Evolutionary conservation across 495 filamentous ascomycete genomes (phyloP).

Genomic region (Collariella sp.): DNA sequence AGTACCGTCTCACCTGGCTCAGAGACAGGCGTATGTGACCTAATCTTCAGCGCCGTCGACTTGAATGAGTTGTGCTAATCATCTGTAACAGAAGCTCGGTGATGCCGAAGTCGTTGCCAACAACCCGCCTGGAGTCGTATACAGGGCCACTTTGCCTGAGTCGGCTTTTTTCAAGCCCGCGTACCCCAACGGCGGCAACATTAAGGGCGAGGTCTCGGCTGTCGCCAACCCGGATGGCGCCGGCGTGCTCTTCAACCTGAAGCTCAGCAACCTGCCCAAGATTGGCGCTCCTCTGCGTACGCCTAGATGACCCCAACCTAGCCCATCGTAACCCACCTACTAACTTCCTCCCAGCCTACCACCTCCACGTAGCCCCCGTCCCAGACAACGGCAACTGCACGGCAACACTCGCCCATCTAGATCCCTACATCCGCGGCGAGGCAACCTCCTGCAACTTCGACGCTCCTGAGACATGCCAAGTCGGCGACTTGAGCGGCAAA

Average conservation of each 20-base stretch:
- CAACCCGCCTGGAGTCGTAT: slow-evolving; percentile 54
- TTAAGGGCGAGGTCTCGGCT: slow-evolving; percentile 56
- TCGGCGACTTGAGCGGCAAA: slow-evolving; percentile 80
- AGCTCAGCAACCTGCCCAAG: slow-evolving; percentile 57
- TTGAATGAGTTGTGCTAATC: background rate
- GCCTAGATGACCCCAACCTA: slow-evolving; percentile 24
- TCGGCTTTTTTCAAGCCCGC: slow-evolving; percentile 38
- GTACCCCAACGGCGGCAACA: slow-evolving; percentile 43
- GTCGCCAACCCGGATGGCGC: slow-evolving; percentile 45
- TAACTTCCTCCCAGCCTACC: slow-evolving; percentile 52
- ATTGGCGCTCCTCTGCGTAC: slow-evolving; percentile 62
- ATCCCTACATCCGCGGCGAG: slow-evolving; percentile 52
- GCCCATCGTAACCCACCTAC: background rate
- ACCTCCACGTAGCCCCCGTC: slow-evolving; percentile 70
- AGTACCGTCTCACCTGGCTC: slow-evolving; percentile 6
- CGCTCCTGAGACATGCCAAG: slow-evolving; percentile 62
- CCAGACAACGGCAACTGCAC: slow-evolving; percentile 72
- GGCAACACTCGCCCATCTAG: slow-evolving; percentile 52
- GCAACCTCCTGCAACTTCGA: slow-evolving; percentile 52
- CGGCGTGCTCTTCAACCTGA: slow-evolving; percentile 55
- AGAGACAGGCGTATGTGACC: slow-evolving; percentile 15
- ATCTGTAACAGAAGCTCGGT: slow-evolving; percentile 31
- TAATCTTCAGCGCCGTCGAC: background rate
- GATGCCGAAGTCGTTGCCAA: slow-evolving; percentile 49
- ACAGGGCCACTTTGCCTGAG: slow-evolving; percentile 52